These are phyloP conservation scores for Prinsepia uniflora DNA, from an alignment of 306 rosid genomes.

Conservation along the genomic window DNA sequence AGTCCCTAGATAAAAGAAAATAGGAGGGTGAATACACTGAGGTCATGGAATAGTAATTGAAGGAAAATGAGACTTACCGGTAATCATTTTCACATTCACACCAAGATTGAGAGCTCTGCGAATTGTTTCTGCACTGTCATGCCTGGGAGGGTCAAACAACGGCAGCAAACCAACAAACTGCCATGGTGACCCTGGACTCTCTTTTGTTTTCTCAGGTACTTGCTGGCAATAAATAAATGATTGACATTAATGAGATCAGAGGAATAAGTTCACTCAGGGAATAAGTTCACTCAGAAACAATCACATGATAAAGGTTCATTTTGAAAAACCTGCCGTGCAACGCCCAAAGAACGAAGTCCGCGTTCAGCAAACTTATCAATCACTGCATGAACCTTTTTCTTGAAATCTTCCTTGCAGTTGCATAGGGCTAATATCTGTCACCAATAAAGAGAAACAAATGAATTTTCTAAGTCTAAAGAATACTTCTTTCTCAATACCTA, in stretches of 20 bases:
- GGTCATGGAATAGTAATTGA: neutral
- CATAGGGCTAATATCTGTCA: conserved; percentile 78
- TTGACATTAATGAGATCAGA: conserved; percentile 19
- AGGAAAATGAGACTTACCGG: conserved; percentile 51
- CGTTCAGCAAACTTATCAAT: conserved; percentile 98
- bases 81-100: conserved; percentile 97
- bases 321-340: conserved; percentile 84
- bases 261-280: no score
- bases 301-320: conserved; percentile 15
- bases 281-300: conserved; percentile 2
- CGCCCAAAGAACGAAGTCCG: conserved; percentile 91
- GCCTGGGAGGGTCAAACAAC: conserved; percentile 97
- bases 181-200: conserved; percentile 81
- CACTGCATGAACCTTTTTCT: conserved; percentile 55
- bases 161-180: conserved; percentile 88
- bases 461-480: conserved; percentile 11
- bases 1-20: neutral
- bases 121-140: conserved; percentile 98
- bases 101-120: conserved; percentile 98
- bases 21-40: neutral
- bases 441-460: conserved; percentile 21
- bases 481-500: neutral
- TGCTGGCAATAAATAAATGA: conserved; percentile 42
- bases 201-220: conserved; percentile 84
- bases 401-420: conserved; percentile 82